Conservation (phyloP, 2,329 filamentous ascomycete species). For the Graphilbum sp. region DNA sequence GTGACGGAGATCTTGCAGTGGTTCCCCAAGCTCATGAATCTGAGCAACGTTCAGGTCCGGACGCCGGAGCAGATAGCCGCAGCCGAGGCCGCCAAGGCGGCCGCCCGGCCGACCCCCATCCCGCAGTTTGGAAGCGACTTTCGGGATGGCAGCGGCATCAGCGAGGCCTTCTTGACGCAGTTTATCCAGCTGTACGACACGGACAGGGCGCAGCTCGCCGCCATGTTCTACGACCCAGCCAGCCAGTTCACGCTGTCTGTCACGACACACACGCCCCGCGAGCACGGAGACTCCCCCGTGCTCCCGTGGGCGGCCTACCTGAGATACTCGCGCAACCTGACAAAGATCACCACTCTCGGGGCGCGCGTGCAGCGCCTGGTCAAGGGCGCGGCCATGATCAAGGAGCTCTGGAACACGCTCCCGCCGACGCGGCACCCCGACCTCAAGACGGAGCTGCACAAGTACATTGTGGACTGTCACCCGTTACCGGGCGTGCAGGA, state of each 20-base stretch:
- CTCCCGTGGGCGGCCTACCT: slow-evolving; percentile 61
- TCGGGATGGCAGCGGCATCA: slow-evolving; percentile 56
- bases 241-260: slow-evolving; percentile 64
- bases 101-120: slow-evolving; percentile 31
- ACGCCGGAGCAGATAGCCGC: slow-evolving; percentile 53
- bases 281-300: slow-evolving; percentile 21
- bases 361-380: slow-evolving; percentile 46
- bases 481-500: slow-evolving; percentile 56
- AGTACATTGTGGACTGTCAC: slow-evolving; percentile 75
- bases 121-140: slow-evolving; percentile 51
- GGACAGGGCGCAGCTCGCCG: slow-evolving; percentile 45
- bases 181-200: slow-evolving; percentile 63
- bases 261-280: slow-evolving; percentile 40
- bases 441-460: slow-evolving; percentile 46
- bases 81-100: slow-evolving; percentile 30
- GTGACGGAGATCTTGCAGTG: slow-evolving; percentile 56
- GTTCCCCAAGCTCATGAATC: slow-evolving; percentile 64
- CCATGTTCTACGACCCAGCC: slow-evolving; percentile 56
- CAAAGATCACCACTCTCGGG: slow-evolving; percentile 43
- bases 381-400: slow-evolving; percentile 47
- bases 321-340: slow-evolving; percentile 62
- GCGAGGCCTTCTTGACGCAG: slow-evolving; percentile 56
- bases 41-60: slow-evolving; percentile 62
- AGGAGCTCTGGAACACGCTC: slow-evolving; percentile 50
- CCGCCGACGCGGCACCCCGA: slow-evolving; percentile 62